These are phyloP conservation scores for Proliferodiscus dingleyae DNA, from an alignment of 2,329 filamentous ascomycete genomes.

Conservation along the genomic window DNA sequence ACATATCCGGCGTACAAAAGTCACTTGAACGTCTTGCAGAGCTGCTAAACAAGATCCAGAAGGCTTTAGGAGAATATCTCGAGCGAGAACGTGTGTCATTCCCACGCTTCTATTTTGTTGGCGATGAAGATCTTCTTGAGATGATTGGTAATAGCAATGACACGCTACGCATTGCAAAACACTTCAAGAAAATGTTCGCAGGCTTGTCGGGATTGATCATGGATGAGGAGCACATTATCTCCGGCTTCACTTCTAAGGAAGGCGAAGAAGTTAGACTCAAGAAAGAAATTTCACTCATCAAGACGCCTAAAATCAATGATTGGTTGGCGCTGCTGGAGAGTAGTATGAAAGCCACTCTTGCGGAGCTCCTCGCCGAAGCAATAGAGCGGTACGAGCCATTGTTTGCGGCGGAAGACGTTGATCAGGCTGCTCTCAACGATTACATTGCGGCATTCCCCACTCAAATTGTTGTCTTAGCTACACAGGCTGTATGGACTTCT, in stretches of 20 bases:
- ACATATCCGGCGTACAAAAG: constrained; percentile 93
- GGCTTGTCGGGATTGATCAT: constrained; percentile 86
- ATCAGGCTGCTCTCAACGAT: constrained; percentile 64
- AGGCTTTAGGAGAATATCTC: constrained; percentile 95
- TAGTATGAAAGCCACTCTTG: constrained; percentile 91
- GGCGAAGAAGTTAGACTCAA: constrained; percentile 83
- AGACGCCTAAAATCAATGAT: constrained; percentile 96
- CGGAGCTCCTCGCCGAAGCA: constrained; percentile 83
- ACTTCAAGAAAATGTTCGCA: constrained; percentile 99
- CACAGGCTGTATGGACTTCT: constrained; percentile 90
- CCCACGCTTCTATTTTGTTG: constrained; percentile 98
- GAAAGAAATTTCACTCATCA: constrained; percentile 85
- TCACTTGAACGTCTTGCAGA: constrained; percentile 95
- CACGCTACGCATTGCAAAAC: constrained; percentile 90
- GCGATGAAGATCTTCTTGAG: constrained; percentile 94
- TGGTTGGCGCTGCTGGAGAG: constrained; percentile 92
- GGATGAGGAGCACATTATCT: constrained; percentile 85
- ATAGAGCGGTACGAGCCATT: constrained; percentile 76
- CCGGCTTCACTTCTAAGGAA: constrained; percentile 92
- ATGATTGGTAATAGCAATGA: constrained; percentile 99
- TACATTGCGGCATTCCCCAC: constrained; percentile 84
- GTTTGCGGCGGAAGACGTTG: constrained; percentile 66
- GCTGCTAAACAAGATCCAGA: constrained; percentile 97
- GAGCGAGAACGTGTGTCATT: constrained; percentile 97
- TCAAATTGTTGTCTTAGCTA: constrained; percentile 91